Evolutionary conservation across 140 eudicot genomes (phyloP), one percentile per base, ranked within the genome.

Genomic region (Senecio squalidus): DNA sequence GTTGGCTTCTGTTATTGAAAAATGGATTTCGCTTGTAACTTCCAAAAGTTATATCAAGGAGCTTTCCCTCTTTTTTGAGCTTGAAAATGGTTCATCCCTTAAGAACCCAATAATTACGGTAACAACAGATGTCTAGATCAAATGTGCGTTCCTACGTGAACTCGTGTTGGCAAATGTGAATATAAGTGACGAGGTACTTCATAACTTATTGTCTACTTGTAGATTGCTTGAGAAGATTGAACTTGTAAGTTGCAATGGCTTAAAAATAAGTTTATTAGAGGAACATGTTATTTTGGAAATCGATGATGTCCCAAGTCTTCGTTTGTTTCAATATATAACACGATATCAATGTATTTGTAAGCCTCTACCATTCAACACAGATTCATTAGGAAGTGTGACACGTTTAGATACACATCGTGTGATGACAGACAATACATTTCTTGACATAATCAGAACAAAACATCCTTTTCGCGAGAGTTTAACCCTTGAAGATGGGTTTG

Each of bases 381-480:
- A 18, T 46, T 46, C 52, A 46, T 46, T 46, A 46, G 25, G 10
- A 5, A 46, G 52, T 25, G 24, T 46, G 52, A 46, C 45, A 5
- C 28, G 18, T 6, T 55, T 55, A 33, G 13, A 38, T 21, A 27
- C 31, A 55, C 15, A 13, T 28, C 24, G 61, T 9, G 45, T 55
- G 45, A 33, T 55, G 16, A 18, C 22, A 13, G 61, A 31, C 27
- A 9, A 17, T 13, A 1, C 45, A 0, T 31, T 26, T 14, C 14
- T 51, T 1, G 18, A 51, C 28, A 31, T 31, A 28, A 55, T 55
- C 44, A 4, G 18, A 22, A 29, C 46, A 4, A 38, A 38, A 9
- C 31, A 29, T 18, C 61, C 61, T 17, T 30, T 55, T 30, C 61
- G 30, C 8, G 45, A 30, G 61, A 55, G 45, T 18, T 17, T 55